Evolutionary conservation across 2,329 filamentous ascomycete genomes (phyloP).

Genomic region (Aspergillus clavatus): DNA sequence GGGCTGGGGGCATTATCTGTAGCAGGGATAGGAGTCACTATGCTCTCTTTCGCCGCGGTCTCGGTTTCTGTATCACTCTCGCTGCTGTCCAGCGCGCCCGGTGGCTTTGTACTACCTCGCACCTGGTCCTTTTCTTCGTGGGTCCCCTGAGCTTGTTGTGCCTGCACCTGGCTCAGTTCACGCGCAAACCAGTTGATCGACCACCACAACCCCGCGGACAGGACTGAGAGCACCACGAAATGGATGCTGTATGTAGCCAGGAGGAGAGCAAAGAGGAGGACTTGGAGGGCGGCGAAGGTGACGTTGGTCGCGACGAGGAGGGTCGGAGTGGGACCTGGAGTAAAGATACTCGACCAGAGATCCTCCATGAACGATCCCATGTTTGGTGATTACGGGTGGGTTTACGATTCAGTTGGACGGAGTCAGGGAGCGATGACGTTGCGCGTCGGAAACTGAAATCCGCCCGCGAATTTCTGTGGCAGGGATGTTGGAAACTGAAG

Average conservation of each 20-base stretch:
- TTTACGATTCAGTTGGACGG: neutral
- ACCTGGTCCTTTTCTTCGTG: slow-evolving; percentile 18
- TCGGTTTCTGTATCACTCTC: slow-evolving; percentile 46
- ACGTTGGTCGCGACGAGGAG: slow-evolving; percentile 86
- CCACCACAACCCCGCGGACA: slow-evolving; percentile 82
- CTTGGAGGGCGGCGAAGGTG: slow-evolving; percentile 79
- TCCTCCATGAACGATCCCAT: slow-evolving; percentile 60
- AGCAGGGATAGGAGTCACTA: slow-evolving; percentile 7
- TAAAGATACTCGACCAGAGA: slow-evolving; percentile 91
- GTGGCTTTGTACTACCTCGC: slow-evolving; percentile 25
- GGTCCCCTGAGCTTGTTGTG: slow-evolving; percentile 41
- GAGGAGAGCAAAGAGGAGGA: slow-evolving; percentile 70
- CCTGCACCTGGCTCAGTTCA: slow-evolving; percentile 54
- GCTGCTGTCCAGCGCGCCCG: slow-evolving; percentile 32
- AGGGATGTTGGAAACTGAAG: too few relatives aligned
- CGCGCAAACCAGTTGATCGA: slow-evolving; percentile 94
- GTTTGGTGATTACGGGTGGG: slow-evolving; percentile 7
- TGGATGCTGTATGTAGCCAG: slow-evolving; percentile 81
- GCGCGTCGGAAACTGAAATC: slow-evolving; percentile 13
- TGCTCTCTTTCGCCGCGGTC: slow-evolving; percentile 19
- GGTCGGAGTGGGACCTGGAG: slow-evolving; percentile 80
- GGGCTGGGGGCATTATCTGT: slow-evolving; percentile 6
- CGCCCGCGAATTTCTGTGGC: neutral
- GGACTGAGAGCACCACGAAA: slow-evolving; percentile 73
- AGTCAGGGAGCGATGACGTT: slow-evolving; percentile 9